Evolutionary conservation across 257 asterid species (phyloP).

Genomic region (Penstemon davidsonii): DNA sequence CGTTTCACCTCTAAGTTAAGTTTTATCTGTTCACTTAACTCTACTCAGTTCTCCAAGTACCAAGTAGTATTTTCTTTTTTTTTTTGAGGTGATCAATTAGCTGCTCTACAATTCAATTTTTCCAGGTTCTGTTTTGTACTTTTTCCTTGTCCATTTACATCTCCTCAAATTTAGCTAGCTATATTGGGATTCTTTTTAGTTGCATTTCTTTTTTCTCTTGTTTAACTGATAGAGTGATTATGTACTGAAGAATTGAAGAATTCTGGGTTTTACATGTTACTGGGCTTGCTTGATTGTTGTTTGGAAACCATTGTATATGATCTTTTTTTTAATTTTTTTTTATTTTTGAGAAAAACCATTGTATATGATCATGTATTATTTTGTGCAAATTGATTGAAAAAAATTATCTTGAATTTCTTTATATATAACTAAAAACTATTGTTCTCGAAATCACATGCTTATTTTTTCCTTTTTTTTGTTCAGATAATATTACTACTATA

Average conservation of each 20-base stretch:
- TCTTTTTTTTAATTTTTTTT: no score
- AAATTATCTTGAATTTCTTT: background rate
- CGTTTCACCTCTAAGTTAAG: background rate
- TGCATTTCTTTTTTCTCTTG: background rate
- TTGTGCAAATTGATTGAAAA: background rate
- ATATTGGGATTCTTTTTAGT: no score
- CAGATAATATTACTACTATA: background rate
- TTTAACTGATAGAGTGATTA: background rate
- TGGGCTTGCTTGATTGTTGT: background rate
- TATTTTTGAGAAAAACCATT: background rate
- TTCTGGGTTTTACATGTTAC: conserved; percentile 1
- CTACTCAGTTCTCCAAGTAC: no score
- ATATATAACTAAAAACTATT: no score
- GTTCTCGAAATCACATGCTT: no score
- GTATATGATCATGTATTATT: background rate
- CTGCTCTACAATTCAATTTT: no score
- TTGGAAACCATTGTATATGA: no score
- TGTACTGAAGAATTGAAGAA: background rate
- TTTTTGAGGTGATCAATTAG: no score
- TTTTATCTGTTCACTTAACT: no score
- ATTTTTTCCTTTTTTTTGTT: no score
- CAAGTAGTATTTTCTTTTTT: no score
- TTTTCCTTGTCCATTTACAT: background rate
- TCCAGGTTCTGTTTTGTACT: no score
- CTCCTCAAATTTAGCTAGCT: background rate